Evolutionary conservation across 2,329 filamentous ascomycete genomes (phyloP).

Genomic region (Sporothrix pallida): DNA sequence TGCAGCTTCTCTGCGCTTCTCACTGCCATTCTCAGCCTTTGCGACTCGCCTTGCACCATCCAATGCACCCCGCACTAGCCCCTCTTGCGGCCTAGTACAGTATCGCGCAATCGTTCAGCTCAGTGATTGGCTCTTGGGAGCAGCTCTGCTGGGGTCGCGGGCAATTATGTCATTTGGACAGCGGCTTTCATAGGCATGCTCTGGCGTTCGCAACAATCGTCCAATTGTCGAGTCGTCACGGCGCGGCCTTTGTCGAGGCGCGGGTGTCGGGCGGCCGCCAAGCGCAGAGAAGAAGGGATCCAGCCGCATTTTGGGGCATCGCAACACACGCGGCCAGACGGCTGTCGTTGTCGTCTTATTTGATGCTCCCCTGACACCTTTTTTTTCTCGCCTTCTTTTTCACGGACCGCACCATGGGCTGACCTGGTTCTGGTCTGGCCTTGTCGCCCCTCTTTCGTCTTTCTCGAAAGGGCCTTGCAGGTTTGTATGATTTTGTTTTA

Average conservation of each 20-base stretch:
- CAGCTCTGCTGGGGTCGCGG: constrained; percentile 9
- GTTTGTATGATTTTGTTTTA: background rate
- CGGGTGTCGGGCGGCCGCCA: constrained; percentile 33
- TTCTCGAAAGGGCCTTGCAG: background rate
- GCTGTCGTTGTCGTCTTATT: constrained; percentile 20
- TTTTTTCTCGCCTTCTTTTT: background rate
- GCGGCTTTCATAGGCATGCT: constrained; percentile 28
- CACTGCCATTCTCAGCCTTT: background rate
- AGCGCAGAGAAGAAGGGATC: constrained; percentile 1
- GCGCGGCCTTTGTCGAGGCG: constrained; percentile 18
- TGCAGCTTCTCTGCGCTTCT: background rate
- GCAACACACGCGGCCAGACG: constrained; percentile 13
- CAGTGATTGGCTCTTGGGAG: constrained; percentile 33
- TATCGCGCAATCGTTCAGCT: constrained; percentile 38
- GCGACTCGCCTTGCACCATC: constrained; percentile 6
- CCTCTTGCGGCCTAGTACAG: constrained; percentile 31
- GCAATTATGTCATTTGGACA: constrained; percentile 38
- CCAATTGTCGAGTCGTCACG: background rate
- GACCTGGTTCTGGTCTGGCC: background rate
- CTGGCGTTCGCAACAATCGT: background rate
- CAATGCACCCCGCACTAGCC: constrained; percentile 36
- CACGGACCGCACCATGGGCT: constrained; percentile 1
- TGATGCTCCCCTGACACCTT: no score
- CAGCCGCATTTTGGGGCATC: constrained; percentile 2
- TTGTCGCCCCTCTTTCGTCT: background rate